Evolutionary conservation across 2,329 filamentous ascomycete species (phyloP).

Genomic region (Lasiodiplodia theobromae): DNA sequence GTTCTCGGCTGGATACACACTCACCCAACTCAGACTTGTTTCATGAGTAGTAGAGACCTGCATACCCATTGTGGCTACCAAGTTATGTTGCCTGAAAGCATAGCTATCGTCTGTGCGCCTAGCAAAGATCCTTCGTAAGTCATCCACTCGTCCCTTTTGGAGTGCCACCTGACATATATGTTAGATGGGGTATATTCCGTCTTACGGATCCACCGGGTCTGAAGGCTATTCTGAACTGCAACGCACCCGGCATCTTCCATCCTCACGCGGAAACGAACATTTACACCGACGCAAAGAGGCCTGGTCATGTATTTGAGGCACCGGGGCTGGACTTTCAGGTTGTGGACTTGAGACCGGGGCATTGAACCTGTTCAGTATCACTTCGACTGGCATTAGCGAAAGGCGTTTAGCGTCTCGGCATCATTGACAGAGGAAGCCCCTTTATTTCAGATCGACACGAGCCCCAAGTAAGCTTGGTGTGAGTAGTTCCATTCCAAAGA

Average conservation of each 20-base stretch:
- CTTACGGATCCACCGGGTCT: constrained; percentile 92
- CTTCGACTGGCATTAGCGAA: not conserved
- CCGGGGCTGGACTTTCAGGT: constrained; percentile 67
- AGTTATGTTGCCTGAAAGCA: constrained; percentile 93
- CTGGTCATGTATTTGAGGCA: constrained; percentile 66
- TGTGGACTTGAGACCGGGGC: constrained; percentile 62
- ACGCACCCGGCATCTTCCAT: constrained; percentile 82
- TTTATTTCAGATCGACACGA: not conserved
- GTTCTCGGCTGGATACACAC: constrained; percentile 98
- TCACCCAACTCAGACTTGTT: constrained; percentile 94
- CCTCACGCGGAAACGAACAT: constrained; percentile 74
- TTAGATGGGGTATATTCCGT: constrained; percentile 87
- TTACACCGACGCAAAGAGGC: constrained; percentile 73
- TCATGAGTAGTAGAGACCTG: constrained; percentile 93
- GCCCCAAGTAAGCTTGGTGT: not conserved
- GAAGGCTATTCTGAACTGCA: constrained; percentile 82
- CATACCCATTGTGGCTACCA: constrained; percentile 96
- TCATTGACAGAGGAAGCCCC: not conserved
- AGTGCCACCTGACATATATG: constrained; percentile 3
- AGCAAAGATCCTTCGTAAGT: constrained; percentile 77
- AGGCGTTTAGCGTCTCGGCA: not conserved
- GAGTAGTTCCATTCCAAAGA: constrained; percentile 19
- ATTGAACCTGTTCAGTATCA: not conserved
- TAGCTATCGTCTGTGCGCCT: constrained; percentile 95
- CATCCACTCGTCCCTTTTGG: not conserved